phyloP scores from a whole-genome alignment of 352 stramenopile genomes.

The Globisporangium spiculum region DNA sequence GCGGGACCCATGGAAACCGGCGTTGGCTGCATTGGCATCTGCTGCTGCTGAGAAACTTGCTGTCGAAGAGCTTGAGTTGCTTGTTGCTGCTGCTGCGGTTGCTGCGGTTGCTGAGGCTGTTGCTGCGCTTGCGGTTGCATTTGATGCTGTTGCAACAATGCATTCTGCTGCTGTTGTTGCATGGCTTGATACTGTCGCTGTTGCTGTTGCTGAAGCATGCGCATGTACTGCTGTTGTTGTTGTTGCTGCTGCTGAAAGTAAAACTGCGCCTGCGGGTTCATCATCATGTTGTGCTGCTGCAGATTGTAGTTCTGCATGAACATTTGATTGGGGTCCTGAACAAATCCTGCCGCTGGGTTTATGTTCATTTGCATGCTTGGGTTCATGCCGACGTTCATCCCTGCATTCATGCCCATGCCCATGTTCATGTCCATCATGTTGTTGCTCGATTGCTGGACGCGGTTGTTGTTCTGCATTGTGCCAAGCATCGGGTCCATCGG shows the following conservation, averaged over 20 bases:
- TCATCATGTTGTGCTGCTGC: constrained; percentile 74
- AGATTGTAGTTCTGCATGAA: constrained; percentile 70
- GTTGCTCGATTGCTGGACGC: constrained; percentile 5
- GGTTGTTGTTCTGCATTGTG: constrained; percentile 19
- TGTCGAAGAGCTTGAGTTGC: constrained; percentile 12
- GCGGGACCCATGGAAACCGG: constrained; percentile 20
- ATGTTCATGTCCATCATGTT: constrained; percentile 35
- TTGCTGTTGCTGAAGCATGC: constrained; percentile 61
- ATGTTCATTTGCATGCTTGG: constrained; percentile 47
- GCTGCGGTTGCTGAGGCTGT: constrained; percentile 8
- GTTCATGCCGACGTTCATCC: constrained; percentile 54
- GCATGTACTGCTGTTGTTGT: constrained; percentile 74
- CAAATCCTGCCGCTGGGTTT: constrained; percentile 33
- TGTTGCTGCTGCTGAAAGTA: constrained; percentile 73
- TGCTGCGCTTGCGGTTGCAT: constrained; percentile 25
- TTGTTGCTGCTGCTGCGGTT: constrained; percentile 23
- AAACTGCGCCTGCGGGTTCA: constrained; percentile 67
- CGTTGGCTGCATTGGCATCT: constrained; percentile 11
- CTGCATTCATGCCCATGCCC: constrained; percentile 36
- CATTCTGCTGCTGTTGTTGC: constrained; percentile 41
- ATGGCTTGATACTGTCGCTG: constrained; percentile 35
- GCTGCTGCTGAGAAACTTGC: constrained; percentile 11
- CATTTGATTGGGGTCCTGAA: constrained; percentile 54
- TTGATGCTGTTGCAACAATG: constrained; percentile 36
- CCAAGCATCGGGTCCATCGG: constrained; percentile 25